Base-by-base conservation (phyloP, 805 yeast genomes). In the Citeromyces matritensis region DNA sequence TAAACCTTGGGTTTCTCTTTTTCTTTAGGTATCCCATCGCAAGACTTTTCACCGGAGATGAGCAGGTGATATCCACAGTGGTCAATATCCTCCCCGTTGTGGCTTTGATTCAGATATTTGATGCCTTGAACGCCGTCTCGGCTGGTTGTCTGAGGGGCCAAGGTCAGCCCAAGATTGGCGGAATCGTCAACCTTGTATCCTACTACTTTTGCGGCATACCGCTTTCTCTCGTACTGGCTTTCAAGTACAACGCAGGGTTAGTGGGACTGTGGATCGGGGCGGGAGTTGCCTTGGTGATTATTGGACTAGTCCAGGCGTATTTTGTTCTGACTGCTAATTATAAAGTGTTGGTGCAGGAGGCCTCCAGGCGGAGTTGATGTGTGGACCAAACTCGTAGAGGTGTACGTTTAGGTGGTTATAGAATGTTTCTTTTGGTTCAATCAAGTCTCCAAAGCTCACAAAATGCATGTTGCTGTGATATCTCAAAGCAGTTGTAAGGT, bases 201-300 rank as follows among this genome's bases (percentile, higher is more conserved):
- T 82, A 82, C 51, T 82, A 82, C 48, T 60, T 65, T 3, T 53
- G 78, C 38, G 86, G 83, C 1, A 57, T 80, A 26, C 93, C 93
- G 0, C 40, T 74, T 24, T 79, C 83, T 0, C 54, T 73, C 21
- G 41, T 65, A 11, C 53, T 80, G n/a, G 71, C 82, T 9, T 69
- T 69, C 41, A 44, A 49, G 6, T 51, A 53, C 10, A 59, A 60
- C 14, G 44, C 66, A 39, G 60, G 65, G 9, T 35, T 53, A 12
- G 31, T 39, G 30, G 58, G 58, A 2, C 37, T 68, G 12, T 58
- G 58, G 58, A 30, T 35, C 12, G 58, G 58, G 35, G 48, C 51
- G 30, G 51, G 48, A 3, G 15, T 47, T n/a, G 58, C 57, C 2
- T 39, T 53, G 25, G 32, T 42, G 19, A 15, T 26, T 10, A 19